Base-by-base conservation (phyloP, 164 flowering plant genomes). In the Cinnamomum chago region DNA sequence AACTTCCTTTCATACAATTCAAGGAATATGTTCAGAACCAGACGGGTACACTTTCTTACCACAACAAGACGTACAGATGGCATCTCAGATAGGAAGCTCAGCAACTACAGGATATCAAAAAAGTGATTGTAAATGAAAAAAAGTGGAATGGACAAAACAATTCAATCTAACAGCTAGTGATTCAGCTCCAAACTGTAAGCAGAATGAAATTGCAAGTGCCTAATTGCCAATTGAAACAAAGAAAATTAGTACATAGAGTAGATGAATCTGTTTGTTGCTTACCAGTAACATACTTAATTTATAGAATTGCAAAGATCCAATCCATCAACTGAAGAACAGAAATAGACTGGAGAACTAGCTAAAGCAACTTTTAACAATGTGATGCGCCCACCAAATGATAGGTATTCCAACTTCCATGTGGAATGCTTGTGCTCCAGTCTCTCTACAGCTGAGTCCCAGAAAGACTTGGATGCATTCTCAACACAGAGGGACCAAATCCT, bases 41-140 rank as follows among this genome's bases (percentile, higher is more conserved):
- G 20, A 15, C 50, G 71, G 71, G 40, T 28, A 18, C 27, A 60
- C 15, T 30, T 62, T 13, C 88, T 66, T 90, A 94, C 98, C 97
- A 90, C 98, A 72, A 94, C 78, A 23, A 94, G 74, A 10, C 88
- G 90, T 18, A 90, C 91, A 68, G 92, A 77, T 62, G 97, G 95
- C 77, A 92, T 85, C 79, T 94, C 97, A 65, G 94, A 81, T 77
- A 94, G 83, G 81, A 85, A 90, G 84, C 84, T 90, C 83, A 94
- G 73, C 80, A 94, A 81, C 98, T 94, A 94, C 88, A 80, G 78
- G 30, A 14, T 14, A 55, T 55, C n/a, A 55, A 20, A 55, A 17
- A 5, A 15, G 60, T 14, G 60, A 20, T 55, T 55, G 17, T 55
- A 55, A 55, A 55, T 20, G n/a, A 55, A 15, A 15, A 52, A 18